These are phyloP conservation scores for Globisporangium canariense DNA, from an alignment of 352 stramenopile genomes.

Conservation along the genomic window DNA sequence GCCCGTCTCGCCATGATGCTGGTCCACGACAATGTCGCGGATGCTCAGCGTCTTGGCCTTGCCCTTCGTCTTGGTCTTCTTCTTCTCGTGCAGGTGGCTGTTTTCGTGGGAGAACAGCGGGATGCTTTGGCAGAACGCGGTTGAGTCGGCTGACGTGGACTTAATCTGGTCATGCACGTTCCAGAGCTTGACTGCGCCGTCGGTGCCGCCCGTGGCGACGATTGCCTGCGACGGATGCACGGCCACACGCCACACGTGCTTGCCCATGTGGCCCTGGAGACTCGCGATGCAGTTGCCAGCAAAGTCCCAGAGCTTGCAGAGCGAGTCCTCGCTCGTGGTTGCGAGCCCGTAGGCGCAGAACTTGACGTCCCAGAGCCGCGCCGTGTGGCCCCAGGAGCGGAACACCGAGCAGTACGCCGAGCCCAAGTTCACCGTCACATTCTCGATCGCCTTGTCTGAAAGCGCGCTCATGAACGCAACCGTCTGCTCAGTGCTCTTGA, in stretches of 20 bases:
- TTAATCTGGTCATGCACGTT: constrained; percentile 53
- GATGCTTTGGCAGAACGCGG: constrained; percentile 17
- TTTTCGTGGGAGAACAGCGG: constrained; percentile 12
- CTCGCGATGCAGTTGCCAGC: constrained; percentile 63
- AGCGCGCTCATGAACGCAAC: constrained; percentile 11
- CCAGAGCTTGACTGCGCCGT: constrained; percentile 82
- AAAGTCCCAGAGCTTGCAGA: constrained; percentile 71
- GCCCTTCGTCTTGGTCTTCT: constrained; percentile 23
- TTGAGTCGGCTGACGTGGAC: constrained; percentile 26
- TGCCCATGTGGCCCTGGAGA: constrained; percentile 69
- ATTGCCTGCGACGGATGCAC: constrained; percentile 44
- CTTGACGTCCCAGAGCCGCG: constrained; percentile 83
- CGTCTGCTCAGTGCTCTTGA: constrained; percentile 15
- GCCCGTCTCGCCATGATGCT: constrained; percentile 23
- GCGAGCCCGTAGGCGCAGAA: constrained; percentile 51
- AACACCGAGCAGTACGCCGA: constrained; percentile 50
- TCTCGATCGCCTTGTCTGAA: neutral
- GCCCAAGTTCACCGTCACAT: constrained; percentile 12
- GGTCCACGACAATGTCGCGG: constrained; percentile 46
- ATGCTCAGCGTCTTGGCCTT: constrained; percentile 33
- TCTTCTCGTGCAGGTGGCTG: neutral
- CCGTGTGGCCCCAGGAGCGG: constrained; percentile 75
- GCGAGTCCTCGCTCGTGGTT: constrained; percentile 74
- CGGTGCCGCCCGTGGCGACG: constrained; percentile 71
- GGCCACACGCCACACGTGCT: constrained; percentile 74